These are phyloP conservation scores for Spathaspora sp. DNA, from an alignment of 1,139 yeast species.

Conservation along the genomic window DNA sequence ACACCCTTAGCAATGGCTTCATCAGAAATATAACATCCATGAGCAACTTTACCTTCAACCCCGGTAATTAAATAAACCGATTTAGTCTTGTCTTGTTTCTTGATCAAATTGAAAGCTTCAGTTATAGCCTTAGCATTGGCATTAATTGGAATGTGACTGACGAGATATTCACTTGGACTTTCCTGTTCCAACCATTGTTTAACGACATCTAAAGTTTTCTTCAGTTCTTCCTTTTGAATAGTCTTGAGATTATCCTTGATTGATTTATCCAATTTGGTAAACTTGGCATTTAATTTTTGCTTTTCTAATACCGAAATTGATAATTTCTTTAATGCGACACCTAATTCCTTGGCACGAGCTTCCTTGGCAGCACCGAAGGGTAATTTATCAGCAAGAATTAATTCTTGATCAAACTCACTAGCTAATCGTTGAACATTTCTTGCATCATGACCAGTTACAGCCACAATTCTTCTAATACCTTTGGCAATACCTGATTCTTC, in stretches of 20 bases:
- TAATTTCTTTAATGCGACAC: slow-evolving; percentile 80
- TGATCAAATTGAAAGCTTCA: slow-evolving; percentile 84
- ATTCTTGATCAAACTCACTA: slow-evolving; percentile 59
- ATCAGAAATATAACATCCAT: slow-evolving; percentile 86
- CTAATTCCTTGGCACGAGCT: slow-evolving; percentile 74
- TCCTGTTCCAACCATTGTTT: slow-evolving; percentile 60
- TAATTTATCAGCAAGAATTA: slow-evolving; percentile 56
- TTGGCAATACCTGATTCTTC: slow-evolving; percentile 98
- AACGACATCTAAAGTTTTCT: slow-evolving; percentile 79
- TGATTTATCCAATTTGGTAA: slow-evolving; percentile 76
- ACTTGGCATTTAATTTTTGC: slow-evolving; percentile 70
- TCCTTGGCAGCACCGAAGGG: slow-evolving; percentile 74
- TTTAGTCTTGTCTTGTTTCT: slow-evolving; percentile 73
- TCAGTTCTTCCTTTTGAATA: slow-evolving; percentile 84
- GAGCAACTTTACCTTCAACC: slow-evolving; percentile 78
- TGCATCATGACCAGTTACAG: slow-evolving; percentile 92
- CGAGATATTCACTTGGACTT: slow-evolving; percentile 54
- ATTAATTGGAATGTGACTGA: slow-evolving; percentile 64
- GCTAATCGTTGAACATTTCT: slow-evolving; percentile 86
- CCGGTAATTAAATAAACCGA: slow-evolving; percentile 85
- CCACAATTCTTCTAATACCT: slow-evolving; percentile 97
- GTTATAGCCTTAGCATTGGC: slow-evolving; percentile 93
- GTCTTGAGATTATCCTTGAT: slow-evolving; percentile 85
- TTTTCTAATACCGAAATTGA: slow-evolving; percentile 81
- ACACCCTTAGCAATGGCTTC: slow-evolving; percentile 70